Base-by-base conservation (phyloP, 345 rosid species). In the Combretum micranthum region DNA sequence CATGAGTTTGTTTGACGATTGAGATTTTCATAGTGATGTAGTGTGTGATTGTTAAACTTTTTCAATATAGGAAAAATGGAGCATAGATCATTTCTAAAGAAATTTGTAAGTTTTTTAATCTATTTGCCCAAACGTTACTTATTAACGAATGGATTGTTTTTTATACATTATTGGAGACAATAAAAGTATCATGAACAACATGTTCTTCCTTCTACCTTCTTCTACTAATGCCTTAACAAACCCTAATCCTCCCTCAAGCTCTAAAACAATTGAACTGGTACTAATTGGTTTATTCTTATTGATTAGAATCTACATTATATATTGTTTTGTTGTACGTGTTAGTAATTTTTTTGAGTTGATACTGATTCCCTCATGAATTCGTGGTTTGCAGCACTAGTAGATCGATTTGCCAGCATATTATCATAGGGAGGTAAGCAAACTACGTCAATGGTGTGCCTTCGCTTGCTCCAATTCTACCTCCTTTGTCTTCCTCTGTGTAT, bases 381-480 rank as follows among this genome's bases (percentile, higher is more conserved):
- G 44, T 19, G 44, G 26, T 48, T 60, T 55, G 39, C 57, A 68
- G 83, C 54, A 60, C 50, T 56, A 65, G 79, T 66, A 16, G 82
- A 80, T 12, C 67, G 69, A 58, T 82, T 91, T 57, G 98, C 95
- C 5, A 83, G 83, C 65, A 63, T 92, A 60, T 78, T 79, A 25
- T 78, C 94, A 0, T 71, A 79, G 19, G 67, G 59, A 62, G 69
- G 68, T 45, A 67, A 83, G 64, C 83, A 81, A 57, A 82, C 88
- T 12, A 59, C 86, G 66, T 84, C 94, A 48, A 87, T 49, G 95
- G 87, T 62, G 83, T 66, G 50, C 69, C 63, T 65, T 83, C 97
- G n/a, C 76, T 52, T 52, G 67, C 65, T 19, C 23, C 86, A 22
- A 75, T 77, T 61, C 81, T 88, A 22, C 83, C 86, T 13, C 72